Base-by-base conservation (phyloP, 2,329 filamentous ascomycete species). In the Orbilia quercus region DNA sequence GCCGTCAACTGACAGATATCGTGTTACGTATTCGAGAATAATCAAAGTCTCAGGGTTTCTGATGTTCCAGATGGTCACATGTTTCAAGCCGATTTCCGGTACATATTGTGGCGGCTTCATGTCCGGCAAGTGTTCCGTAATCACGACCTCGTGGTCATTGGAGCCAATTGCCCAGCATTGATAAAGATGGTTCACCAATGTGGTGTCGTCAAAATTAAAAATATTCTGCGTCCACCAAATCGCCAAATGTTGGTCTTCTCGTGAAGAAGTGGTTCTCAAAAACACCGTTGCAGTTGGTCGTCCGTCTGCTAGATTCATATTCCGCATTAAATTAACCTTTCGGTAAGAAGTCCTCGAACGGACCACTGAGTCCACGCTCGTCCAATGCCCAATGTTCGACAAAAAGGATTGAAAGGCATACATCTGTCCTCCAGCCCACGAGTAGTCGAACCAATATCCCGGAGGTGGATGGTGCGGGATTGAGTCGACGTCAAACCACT, bases 51-150 rank as follows among this genome's bases (percentile, higher is more conserved):
- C n/a, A 1, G 20, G 18, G 12, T 55, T 55, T n/a, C 45, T 23
- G 3, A 64, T 18, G 20, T 55, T 53, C 59, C 59, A 64, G 9
- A 64, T 54, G 5, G 59, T 64, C 25, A 64, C 54, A 22, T 47
- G 38, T 4, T 54, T 34, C 1, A 64, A 23, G 9, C 22, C 11
- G 9, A 28, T 36, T 6, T 0, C 5, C 23, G 48, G 59, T n/a
- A n/a, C n/a, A n/a, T n/a, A n/a, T n/a, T n/a, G n/a, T n/a, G n/a
- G n/a, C n/a, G n/a, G n/a, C n/a, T n/a, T n/a, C n/a, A n/a, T n/a
- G n/a, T n/a, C n/a, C n/a, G n/a, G n/a, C n/a, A n/a, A n/a, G n/a
- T n/a, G n/a, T n/a, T n/a, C n/a, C n/a, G n/a, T n/a, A n/a, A n/a
- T n/a, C n/a, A n/a, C n/a, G n/a, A n/a, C n/a, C n/a, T n/a, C n/a